phyloP scores from a whole-genome alignment of 805 yeast species.

The Lipomyces japonicus region DNA sequence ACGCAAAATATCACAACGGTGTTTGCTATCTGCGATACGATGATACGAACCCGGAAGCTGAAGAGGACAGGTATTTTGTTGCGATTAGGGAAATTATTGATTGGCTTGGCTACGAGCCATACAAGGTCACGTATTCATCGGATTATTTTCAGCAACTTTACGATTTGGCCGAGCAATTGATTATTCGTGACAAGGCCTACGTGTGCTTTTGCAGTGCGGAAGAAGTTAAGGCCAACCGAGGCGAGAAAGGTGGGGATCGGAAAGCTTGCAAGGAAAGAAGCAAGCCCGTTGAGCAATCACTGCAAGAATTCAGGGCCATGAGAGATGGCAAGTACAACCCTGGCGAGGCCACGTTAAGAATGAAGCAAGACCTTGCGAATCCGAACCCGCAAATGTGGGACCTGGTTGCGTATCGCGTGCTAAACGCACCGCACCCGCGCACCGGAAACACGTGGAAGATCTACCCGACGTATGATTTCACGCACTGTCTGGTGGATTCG shows the following conservation, averaged over 20 bases:
- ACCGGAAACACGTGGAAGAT: conserved; percentile 97
- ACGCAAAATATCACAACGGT: conserved; percentile 81
- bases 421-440: conserved; percentile 89
- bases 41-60: conserved; percentile 98
- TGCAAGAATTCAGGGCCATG: conserved; percentile 84
- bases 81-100: conserved; percentile 78
- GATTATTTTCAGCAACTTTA: conserved; percentile 91
- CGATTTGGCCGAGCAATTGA: conserved; percentile 79
- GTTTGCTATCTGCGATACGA: conserved; percentile 89
- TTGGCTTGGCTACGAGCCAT: conserved; percentile 94
- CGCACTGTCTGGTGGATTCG: conserved; percentile 98
- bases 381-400: conserved; percentile 99
- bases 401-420: conserved; percentile 91
- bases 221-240: conserved; percentile 85
- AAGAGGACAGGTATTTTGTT: conserved; percentile 84
- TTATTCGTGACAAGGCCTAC: conserved; percentile 69
- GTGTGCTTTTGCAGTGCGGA: conserved; percentile 93
- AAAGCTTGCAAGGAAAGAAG: conserved; percentile 73
- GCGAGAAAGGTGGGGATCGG: conserved; percentile 89
- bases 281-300: conserved; percentile 66
- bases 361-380: conserved; percentile 87
- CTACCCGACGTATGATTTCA: conserved; percentile 97
- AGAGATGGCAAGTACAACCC: conserved; percentile 81
- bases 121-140: conserved; percentile 91
- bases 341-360: conserved; percentile 91